Evolutionary conservation across 768 basidiomycete species (phyloP).

Genomic region (Cubamyces sp.): DNA sequence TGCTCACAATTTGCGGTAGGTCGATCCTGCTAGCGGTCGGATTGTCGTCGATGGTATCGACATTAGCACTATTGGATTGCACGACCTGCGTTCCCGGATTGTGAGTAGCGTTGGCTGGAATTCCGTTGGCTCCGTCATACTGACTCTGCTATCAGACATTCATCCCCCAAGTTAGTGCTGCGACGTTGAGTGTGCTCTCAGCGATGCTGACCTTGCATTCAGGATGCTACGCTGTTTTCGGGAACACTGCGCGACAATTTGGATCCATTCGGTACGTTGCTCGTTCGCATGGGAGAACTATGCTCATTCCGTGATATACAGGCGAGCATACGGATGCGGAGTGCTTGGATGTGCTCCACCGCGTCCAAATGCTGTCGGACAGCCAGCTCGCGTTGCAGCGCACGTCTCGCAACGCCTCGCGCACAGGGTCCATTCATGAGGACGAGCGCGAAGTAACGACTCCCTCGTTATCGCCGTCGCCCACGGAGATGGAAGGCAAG

Average conservation of each 20-base stretch:
- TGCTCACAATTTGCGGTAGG: conserved; percentile 38
- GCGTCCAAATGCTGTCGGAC: conserved; percentile 76
- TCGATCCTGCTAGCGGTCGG: conserved; percentile 74
- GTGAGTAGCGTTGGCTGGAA: conserved; percentile 42
- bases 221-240: conserved; percentile 78
- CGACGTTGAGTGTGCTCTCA: no score
- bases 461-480: conserved; percentile 30
- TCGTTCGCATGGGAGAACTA: no score
- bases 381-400: conserved; percentile 53
- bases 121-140: not conserved
- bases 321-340: conserved; percentile 51
- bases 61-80: conserved; percentile 81
- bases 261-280: conserved; percentile 64
- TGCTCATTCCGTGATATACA: no score
- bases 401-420: conserved; percentile 43
- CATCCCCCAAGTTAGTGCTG: conserved; percentile 55
- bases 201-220: not conserved
- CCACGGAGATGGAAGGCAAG: conserved; percentile 60
- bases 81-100: conserved; percentile 78
- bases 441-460: conserved; percentile 43
- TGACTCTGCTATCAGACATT: conserved; percentile 57
- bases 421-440: conserved; percentile 47
- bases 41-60: conserved; percentile 90
- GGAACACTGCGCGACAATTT: conserved; percentile 78
- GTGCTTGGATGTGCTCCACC: conserved; percentile 76